phyloP scores from a whole-genome alignment of 306 rosid genomes.

The Ziziphus jujuba region DNA sequence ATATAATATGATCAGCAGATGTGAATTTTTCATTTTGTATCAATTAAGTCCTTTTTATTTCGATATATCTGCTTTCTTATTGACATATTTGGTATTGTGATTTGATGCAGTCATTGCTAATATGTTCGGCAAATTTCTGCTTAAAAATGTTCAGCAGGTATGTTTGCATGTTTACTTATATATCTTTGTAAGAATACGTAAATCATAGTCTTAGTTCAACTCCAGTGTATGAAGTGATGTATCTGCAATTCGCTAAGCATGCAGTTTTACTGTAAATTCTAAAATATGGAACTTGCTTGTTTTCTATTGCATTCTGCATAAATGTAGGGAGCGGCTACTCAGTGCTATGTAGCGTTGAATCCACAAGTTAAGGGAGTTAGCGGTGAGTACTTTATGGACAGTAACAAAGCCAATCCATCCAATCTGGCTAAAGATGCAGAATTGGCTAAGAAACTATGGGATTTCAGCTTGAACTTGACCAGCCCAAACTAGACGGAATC shows the following conservation, averaged over 20 bases:
- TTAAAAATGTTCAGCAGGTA: conserved; percentile 80
- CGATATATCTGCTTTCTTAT: conserved; percentile 3
- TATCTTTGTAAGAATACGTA: too few relatives aligned
- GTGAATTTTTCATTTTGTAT: background rate
- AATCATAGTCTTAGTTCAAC: too few relatives aligned
- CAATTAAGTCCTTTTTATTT: background rate
- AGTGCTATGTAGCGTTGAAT: conserved; percentile 49
- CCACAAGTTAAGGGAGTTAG: conserved; percentile 41
- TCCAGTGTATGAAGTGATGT: too few relatives aligned
- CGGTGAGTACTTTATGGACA: conserved; percentile 46
- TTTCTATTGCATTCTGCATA: background rate
- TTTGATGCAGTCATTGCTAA: conserved; percentile 56
- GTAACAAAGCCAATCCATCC: conserved; percentile 28
- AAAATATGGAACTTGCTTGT: background rate
- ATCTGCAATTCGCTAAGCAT: background rate
- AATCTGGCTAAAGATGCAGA: conserved; percentile 32
- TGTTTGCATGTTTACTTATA: background rate
- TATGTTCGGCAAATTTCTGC: conserved; percentile 50
- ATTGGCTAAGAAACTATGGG: conserved; percentile 47
- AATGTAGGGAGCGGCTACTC: conserved; percentile 49
- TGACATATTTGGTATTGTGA: background rate
- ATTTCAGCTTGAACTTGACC: conserved; percentile 36
- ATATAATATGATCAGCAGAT: too few relatives aligned
- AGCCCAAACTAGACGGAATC: conserved; percentile 12
- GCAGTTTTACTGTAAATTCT: too few relatives aligned